These are phyloP conservation scores for Annulohypoxylon maeteangense DNA, from an alignment of 495 filamentous ascomycete genomes.

Conservation along the genomic window DNA sequence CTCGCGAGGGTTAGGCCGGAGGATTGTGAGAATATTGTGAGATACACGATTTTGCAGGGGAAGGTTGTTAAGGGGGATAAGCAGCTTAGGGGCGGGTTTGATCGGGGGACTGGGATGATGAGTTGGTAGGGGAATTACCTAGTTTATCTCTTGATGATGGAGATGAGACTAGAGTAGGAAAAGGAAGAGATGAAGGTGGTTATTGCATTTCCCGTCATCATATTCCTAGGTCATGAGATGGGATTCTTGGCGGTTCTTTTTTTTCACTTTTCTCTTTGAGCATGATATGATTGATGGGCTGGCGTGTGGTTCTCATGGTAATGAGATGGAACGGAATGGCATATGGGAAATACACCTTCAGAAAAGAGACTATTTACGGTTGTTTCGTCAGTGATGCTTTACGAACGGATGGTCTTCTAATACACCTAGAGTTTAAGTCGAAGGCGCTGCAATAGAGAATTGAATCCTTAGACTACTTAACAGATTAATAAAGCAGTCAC, in stretches of 20 bases:
- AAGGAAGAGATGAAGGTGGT: background rate
- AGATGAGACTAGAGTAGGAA: too few species aligned
- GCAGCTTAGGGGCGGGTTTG: constrained; percentile 91
- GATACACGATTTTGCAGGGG: constrained; percentile 89
- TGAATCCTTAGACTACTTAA: background rate
- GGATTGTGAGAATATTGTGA: constrained; percentile 93
- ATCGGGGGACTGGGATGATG: constrained; percentile 77
- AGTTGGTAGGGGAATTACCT: constrained; percentile 74
- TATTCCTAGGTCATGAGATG: background rate
- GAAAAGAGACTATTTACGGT: constrained; percentile 5
- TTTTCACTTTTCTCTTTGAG: background rate
- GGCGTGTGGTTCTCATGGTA: constrained; percentile 13
- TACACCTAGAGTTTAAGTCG: background rate
- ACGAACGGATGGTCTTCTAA: background rate
- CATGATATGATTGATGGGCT: constrained; percentile 7
- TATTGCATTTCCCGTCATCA: constrained; percentile 2
- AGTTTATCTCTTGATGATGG: too few species aligned
- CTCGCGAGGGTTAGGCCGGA: constrained; percentile 87
- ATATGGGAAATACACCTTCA: background rate
- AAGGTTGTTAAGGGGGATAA: constrained; percentile 89
- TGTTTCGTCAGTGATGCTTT: background rate
- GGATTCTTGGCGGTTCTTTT: background rate
- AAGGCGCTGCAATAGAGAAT: background rate
- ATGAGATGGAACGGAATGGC: background rate
- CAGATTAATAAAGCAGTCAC: background rate